phyloP scores from a whole-genome alignment of 805 yeast genomes.

The Yarrowia sp. region DNA sequence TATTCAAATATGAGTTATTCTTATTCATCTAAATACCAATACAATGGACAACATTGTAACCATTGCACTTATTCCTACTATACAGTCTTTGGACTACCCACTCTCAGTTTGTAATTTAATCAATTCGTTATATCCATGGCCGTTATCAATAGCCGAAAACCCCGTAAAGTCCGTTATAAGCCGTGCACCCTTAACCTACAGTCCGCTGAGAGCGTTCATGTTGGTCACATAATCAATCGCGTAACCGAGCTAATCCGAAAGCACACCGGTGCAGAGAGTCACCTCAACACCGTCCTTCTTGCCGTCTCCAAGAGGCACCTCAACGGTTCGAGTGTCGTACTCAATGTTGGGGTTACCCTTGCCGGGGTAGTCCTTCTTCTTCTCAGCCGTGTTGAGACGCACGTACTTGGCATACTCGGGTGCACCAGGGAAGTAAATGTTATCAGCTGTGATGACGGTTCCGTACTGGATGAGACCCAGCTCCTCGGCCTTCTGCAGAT shows the following conservation, averaged over 20 bases:
- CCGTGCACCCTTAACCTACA: no score
- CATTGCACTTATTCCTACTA: no score
- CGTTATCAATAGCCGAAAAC: no score
- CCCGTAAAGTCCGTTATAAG: no score
- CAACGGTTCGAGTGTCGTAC: constrained; percentile 18
- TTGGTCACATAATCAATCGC: constrained; percentile 1
- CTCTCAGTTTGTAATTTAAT: no score
- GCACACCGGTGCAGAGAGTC: constrained; percentile 11
- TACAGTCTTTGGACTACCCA: no score
- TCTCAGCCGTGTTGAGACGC: constrained; percentile 7
- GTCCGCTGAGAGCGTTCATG: neutral
- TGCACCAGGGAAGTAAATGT: constrained; percentile 12
- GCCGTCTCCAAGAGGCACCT: constrained; percentile 1
- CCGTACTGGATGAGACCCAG: constrained; percentile 26
- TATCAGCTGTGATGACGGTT: constrained; percentile 24
- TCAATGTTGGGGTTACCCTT: constrained; percentile 23
- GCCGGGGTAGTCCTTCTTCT: constrained; percentile 5
- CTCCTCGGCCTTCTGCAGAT: constrained; percentile 25
- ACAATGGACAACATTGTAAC: no score
- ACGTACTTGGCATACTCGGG: constrained; percentile 25
- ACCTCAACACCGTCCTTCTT: constrained; percentile 22
- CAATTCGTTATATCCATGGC: no score
- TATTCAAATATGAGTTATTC: no score
- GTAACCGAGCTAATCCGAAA: constrained; percentile 22
- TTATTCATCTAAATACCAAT: no score